A percentile compares a stretch with the other conserved stretches of the same genome.
Conservation (phyloP, 208 protist genomes). For the Phytomonas sp. region DNA sequence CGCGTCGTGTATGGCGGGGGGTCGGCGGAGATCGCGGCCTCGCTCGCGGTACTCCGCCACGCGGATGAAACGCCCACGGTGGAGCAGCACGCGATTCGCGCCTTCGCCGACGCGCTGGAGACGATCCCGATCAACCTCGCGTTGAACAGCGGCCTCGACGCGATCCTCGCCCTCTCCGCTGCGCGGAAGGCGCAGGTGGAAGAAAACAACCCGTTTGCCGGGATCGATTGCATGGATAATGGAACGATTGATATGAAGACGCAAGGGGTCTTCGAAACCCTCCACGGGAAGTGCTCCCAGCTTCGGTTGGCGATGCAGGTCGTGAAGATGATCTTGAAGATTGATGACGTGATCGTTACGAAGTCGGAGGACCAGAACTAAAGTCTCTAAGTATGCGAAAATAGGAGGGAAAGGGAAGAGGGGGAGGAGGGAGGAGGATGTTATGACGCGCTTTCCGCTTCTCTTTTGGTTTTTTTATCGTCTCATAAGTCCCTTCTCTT, state of each 20-base stretch:
- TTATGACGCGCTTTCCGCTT: conserved; percentile 2
- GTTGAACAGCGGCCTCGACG: conserved; percentile 96
- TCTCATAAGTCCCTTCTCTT: not conserved
- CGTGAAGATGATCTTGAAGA: conserved; percentile 99
- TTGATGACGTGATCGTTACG: conserved; percentile 98
- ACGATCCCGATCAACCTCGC: conserved; percentile 98
- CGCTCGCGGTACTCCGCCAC: conserved; percentile 88
- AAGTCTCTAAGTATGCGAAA: conserved; percentile 27
- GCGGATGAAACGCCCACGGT: conserved; percentile 91
- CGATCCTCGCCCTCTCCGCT: conserved; percentile 95
- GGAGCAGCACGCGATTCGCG: conserved; percentile 99
- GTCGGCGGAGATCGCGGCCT: conserved; percentile 97
- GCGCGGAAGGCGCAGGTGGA: conserved; percentile 95
- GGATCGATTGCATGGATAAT: conserved; percentile 97
- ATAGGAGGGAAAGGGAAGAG: not conserved
- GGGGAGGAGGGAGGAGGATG: not conserved
- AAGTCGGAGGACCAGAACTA: conserved; percentile 56
- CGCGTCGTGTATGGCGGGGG: conserved; percentile 99
- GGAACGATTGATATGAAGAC: conserved; percentile 97
- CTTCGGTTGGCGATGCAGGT: conserved; percentile 99
- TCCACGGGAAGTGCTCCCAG: conserved; percentile 99
- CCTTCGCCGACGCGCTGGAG: conserved; percentile 99
- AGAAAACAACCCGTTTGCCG: conserved; percentile 92
- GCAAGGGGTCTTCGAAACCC: conserved; percentile 98
- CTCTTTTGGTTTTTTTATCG: not conserved